phyloP scores from a whole-genome alignment of 345 rosid species.

The Populus davidiana region DNA sequence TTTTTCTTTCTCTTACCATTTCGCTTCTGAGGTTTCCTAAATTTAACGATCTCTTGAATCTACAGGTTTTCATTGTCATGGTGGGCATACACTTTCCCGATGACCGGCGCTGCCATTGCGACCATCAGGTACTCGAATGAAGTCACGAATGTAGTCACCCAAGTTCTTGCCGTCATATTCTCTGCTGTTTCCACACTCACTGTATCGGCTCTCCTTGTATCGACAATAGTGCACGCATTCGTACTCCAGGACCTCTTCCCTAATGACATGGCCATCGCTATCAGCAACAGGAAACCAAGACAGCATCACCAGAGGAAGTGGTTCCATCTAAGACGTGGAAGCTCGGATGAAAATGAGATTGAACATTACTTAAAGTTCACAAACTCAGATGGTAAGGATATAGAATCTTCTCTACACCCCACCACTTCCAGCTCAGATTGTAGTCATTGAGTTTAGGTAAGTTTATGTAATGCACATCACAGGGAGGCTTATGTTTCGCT shows the following conservation, averaged over 20 bases:
- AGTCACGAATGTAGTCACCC: constrained; percentile 43
- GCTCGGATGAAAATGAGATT: constrained; percentile 41
- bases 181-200: constrained; percentile 45
- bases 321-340: constrained; percentile 44
- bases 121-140: constrained; percentile 60
- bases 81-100: constrained; percentile 95
- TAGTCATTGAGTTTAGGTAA: neutral
- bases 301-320: constrained; percentile 36
- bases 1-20: neutral
- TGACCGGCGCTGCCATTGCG: constrained; percentile 66
- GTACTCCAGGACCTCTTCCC: constrained; percentile 42
- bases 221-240: constrained; percentile 45
- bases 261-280: constrained; percentile 73
- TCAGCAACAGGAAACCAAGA: constrained; percentile 51
- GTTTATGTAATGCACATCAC: neutral
- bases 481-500: neutral
- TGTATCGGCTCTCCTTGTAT: constrained; percentile 45
- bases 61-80: constrained; percentile 79
- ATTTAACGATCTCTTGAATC: neutral
- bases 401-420: constrained; percentile 35
- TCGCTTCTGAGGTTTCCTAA: neutral
- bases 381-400: constrained; percentile 27
- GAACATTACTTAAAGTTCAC: constrained; percentile 47
- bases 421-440: constrained; percentile 1
- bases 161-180: constrained; percentile 39